phyloP scores from a whole-genome alignment of 2,329 filamentous ascomycete genomes.

The Colletotrichum somersetense region DNA sequence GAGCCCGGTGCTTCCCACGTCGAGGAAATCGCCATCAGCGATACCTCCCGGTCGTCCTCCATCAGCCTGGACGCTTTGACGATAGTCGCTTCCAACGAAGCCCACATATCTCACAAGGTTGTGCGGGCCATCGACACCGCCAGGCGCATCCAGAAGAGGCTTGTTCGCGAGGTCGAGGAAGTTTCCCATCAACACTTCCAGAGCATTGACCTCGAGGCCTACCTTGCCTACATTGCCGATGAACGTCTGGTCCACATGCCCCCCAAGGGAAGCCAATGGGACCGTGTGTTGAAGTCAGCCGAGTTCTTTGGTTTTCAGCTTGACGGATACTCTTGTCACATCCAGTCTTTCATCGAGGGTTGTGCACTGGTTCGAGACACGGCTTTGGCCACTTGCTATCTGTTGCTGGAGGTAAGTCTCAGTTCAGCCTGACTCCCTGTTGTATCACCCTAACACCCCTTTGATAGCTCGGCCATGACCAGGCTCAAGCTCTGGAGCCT shows the following conservation, averaged over 20 bases:
- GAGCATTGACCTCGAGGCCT: conserved; percentile 41
- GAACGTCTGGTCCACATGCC: conserved; percentile 58
- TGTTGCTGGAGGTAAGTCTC: conserved; percentile 53
- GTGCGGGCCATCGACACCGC: conserved; percentile 24
- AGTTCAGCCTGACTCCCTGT: accelerated
- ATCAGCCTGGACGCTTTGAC: conserved; percentile 21
- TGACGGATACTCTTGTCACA: conserved; percentile 51
- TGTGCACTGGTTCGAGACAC: conserved; percentile 46
- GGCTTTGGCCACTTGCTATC: conserved; percentile 53
- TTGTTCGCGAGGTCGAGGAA: conserved; percentile 31
- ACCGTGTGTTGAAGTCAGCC: conserved; percentile 55
- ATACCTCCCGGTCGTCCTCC: conserved; percentile 24
- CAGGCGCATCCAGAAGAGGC: conserved; percentile 7
- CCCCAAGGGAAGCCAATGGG: conserved; percentile 55
- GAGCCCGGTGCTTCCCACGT: background rate
- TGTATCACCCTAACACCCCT: background rate
- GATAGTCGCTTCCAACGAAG: conserved; percentile 8
- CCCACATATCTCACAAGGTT: background rate
- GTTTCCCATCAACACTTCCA: conserved; percentile 25
- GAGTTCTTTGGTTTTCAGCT: conserved; percentile 58
- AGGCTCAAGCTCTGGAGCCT: conserved; percentile 54
- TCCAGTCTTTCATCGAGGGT: conserved; percentile 47
- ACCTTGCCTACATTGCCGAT: conserved; percentile 54
- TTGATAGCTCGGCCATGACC: conserved; percentile 53
- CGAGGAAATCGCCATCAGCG: conserved; percentile 15